These are phyloP conservation scores for Fistulinella cinereoalba DNA, from an alignment of 1,284 basidiomycete species.

Conservation along the genomic window DNA sequence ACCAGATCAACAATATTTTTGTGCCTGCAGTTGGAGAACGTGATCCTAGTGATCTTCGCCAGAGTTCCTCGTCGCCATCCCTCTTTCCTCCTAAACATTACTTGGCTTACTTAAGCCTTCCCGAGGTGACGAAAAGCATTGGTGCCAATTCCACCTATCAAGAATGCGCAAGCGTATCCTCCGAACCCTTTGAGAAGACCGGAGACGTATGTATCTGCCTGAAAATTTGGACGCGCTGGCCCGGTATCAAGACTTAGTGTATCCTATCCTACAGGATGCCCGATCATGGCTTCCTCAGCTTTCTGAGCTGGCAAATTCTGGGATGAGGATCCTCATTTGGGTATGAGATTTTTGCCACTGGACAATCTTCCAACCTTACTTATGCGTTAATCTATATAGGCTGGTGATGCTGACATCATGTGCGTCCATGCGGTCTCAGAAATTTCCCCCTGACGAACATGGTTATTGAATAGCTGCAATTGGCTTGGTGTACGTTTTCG, in stretches of 20 bases:
- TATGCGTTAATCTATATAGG: no score
- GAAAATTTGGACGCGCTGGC: no score
- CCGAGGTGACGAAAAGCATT: constrained; percentile 41
- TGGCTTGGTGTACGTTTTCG: no score
- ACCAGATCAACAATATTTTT: constrained; percentile 47
- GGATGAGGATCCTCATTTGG: constrained; percentile 60
- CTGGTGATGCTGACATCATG: no score
- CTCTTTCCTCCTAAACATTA: constrained; percentile 64
- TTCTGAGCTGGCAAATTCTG: constrained; percentile 48
- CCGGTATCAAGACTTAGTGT: no score
- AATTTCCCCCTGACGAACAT: no score
- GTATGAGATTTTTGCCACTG: no score
- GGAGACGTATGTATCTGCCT: constrained; percentile 36
- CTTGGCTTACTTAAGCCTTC: constrained; percentile 41
- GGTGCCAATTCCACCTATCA: constrained; percentile 49
- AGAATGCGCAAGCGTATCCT: constrained; percentile 46
- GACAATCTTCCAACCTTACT: no score
- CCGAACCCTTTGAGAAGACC: constrained; percentile 40
- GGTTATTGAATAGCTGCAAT: no score
- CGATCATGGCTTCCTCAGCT: constrained; percentile 54
- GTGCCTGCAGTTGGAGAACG: constrained; percentile 49
- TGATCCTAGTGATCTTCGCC: constrained; percentile 56
- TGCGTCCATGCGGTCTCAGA: no score
- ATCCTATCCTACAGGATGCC: constrained; percentile 41
- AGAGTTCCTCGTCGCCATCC: constrained; percentile 47